Evolutionary conservation across 1,284 basidiomycete species (phyloP).

Genomic region (Cryptococcus wingfieldii): DNA sequence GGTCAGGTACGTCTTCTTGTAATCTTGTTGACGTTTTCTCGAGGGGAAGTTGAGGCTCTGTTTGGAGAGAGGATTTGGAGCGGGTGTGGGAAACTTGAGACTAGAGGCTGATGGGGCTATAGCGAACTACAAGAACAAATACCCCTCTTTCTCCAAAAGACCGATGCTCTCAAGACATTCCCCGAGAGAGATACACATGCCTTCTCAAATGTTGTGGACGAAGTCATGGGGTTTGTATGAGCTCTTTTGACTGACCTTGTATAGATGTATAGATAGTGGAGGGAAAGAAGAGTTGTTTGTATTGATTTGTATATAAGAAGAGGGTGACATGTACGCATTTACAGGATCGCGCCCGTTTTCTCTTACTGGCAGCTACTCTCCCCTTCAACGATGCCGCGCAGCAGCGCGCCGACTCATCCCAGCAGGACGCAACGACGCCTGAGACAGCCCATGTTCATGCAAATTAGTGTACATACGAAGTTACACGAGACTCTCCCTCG

Average conservation of each 20-base stretch:
- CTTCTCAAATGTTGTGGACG: slow-evolving; percentile 30
- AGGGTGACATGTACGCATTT: too few species aligned
- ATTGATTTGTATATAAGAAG: too few species aligned
- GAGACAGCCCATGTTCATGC: too few species aligned
- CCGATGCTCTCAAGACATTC: slow-evolving; percentile 10
- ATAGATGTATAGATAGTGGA: too few species aligned
- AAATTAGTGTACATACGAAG: background rate
- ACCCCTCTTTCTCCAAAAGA: background rate
- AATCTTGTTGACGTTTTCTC: background rate
- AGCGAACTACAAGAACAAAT: slow-evolving; percentile 9
- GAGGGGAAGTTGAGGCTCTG: background rate
- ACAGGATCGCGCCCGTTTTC: too few species aligned
- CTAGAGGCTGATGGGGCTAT: background rate
- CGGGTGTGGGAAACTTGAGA: background rate
- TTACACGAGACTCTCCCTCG: background rate
- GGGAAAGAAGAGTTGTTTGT: too few species aligned
- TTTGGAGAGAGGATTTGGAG: background rate
- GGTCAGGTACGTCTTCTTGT: slow-evolving; percentile 26
- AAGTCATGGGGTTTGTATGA: slow-evolving; percentile 22
- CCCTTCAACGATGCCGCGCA: too few species aligned
- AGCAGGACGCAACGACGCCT: too few species aligned
- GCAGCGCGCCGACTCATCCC: too few species aligned
- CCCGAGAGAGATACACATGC: slow-evolving; percentile 6
- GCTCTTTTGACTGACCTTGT: too few species aligned
- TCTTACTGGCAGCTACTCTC: too few species aligned